Percentiles rank a stretch among this genome's conserved stretches.
Evolutionary conservation across 2,329 filamentous ascomycete species (phyloP).

Genomic region (Sporothrix pallida): DNA sequence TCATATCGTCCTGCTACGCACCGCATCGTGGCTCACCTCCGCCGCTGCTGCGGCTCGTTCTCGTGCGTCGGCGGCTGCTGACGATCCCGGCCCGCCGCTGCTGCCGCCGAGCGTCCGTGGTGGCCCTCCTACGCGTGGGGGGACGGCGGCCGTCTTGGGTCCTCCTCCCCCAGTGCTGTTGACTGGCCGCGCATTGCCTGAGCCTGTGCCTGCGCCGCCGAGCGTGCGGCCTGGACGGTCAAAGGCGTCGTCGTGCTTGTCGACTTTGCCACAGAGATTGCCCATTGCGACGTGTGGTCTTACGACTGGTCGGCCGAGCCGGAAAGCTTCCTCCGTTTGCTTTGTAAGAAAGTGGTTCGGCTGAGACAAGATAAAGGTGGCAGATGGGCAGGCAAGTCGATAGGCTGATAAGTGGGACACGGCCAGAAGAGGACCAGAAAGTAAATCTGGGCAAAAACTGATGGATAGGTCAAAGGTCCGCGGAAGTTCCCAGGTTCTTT

Average conservation of each 20-base stretch:
- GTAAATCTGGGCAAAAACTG: no score
- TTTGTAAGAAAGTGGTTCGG: neutral
- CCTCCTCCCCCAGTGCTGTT: slow-evolving; percentile 43
- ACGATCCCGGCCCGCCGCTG: slow-evolving; percentile 54
- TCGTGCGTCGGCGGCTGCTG: slow-evolving; percentile 62
- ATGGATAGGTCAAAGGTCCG: neutral
- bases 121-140: slow-evolving; percentile 57
- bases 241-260: slow-evolving; percentile 65
- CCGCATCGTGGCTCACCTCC: slow-evolving; percentile 71
- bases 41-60: slow-evolving; percentile 79
- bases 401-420: no score
- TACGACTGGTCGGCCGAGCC: neutral
- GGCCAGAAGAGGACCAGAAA: no score
- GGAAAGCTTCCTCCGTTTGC: neutral
- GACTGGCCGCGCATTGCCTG: slow-evolving; percentile 43
- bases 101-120: slow-evolving; percentile 68
- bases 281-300: slow-evolving; percentile 65
- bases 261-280: slow-evolving; percentile 79
- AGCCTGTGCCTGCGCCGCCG: slow-evolving; percentile 61
- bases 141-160: slow-evolving; percentile 58
- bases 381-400: neutral
- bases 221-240: slow-evolving; percentile 74
- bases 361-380: neutral
- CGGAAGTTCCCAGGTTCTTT: neutral
- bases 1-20: no score